Base-by-base conservation (phyloP, 768 basidiomycete genomes). In the Dioszegia crocea region DNA sequence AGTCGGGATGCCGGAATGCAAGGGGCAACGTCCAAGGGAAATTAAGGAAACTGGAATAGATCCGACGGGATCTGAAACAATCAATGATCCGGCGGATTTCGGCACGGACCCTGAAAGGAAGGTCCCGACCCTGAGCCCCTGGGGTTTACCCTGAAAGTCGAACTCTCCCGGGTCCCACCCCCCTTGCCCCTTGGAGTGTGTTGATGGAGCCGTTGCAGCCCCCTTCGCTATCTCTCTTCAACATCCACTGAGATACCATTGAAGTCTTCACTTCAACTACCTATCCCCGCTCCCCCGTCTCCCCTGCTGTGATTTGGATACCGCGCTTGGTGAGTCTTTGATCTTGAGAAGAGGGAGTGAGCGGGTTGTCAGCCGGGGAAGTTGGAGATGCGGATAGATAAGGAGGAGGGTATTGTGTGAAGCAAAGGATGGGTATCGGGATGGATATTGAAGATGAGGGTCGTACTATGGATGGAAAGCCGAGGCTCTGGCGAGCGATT, bases 311-410 rank as follows among this genome's bases (percentile, higher is more conserved):
- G 67, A 66, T 43, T 62, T 65, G 67, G 70, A 72, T 67, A 62
- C 64, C 70, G 70, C 70, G 70, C 70, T 65, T 68, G 70, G 68
- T 70, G 66, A 64, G 68, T 66, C 44, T 27, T 52, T 38, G 16
- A 6, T 5, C 26, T 36, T 27, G 33, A 33, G 19, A 27, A 52
- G 24, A 52, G 43, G 59, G 45, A 40, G 30, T 60, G 30, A 6
- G 2, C 51, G 51, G 21, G n/a, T 14, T 12, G 40, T n/a, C n/a
- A 12, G 16, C 21, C 9, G 8, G n/a, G 30, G 30, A 31, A 33
- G 23, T 1, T n/a, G 23, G 26, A 44, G 50, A 17, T 51, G 33
- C 33, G 8, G 49, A 21, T 36, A 29, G 29, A 31, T 36, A 21
- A 41, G 49, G n/a, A n/a, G n/a, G n/a, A n/a, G n/a, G n/a, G n/a